Base-by-base conservation (phyloP, 345 rosid genomes). In the Durio zibethinus region DNA sequence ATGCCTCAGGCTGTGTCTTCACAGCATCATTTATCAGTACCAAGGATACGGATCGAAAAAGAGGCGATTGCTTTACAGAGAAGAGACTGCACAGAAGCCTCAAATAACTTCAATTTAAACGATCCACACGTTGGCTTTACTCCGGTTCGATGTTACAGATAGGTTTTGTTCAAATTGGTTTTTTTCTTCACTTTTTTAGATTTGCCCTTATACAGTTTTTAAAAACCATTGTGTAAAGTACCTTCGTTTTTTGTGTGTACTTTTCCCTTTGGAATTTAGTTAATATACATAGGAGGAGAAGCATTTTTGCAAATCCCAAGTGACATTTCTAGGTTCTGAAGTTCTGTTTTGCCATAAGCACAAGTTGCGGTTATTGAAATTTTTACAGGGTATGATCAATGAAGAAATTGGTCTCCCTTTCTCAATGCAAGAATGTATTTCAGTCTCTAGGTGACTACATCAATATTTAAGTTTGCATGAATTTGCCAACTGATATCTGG, bases 21-120 rank as follows among this genome's bases (percentile, higher is more conserved):
- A 84, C 84, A 89, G 90, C 87, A 73, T 89, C 35, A 89, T 93
- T 79, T 92, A 88, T 84, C 93, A 84, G 79, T 92, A 92, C 84
- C 93, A 90, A 70, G 97, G 91, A 29, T 88, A 88, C 23, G 90
- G 89, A 59, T 86, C 88, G 25, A 89, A 84, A 80, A 90, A 88
- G 80, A 90, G 98, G 82, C 80, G 90, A 77, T 74, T 93, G 84
- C 85, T 88, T n/a, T 85, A 87, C 80, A 65, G 78, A 47, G 97
- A 90, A 77, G 93, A 93, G 27, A 84, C 74, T 68, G 57, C 85
- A 73, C 88, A 82, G 77, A 88, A 87, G 59, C 81, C 94, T 47
- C 90, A 66, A 62, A 81, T 86, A 54, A 82, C 88, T 69, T 76
- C 83, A 74, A 82, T 79, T 8, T 83, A 84, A 75, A 18, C 2